These are phyloP conservation scores for Coemansia sp. DNA, from an alignment of 192 early-diverging fungal species.

Conservation along the genomic window DNA sequence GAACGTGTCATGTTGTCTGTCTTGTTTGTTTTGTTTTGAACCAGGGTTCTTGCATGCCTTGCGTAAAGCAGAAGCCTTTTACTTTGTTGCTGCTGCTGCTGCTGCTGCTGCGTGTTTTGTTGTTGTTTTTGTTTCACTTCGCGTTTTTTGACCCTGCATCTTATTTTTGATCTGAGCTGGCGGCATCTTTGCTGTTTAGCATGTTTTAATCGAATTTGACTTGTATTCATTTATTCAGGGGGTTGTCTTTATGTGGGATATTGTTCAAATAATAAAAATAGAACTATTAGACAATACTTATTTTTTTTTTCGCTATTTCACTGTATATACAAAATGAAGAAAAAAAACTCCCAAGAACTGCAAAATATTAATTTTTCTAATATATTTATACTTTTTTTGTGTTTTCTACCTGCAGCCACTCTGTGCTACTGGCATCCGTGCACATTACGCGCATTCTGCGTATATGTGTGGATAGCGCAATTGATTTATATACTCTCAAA, in stretches of 20 bases:
- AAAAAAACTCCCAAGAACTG: too few species aligned
- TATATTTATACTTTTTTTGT: not conserved
- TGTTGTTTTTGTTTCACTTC: not conserved
- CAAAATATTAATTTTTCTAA: too few species aligned
- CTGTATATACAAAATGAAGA: too few species aligned
- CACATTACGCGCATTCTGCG: not conserved
- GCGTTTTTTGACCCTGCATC: not conserved
- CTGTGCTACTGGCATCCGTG: not conserved
- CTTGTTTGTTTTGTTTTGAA: not conserved
- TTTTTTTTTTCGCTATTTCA: too few species aligned
- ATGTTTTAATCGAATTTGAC: not conserved
- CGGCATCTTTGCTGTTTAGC: conserved; percentile 1
- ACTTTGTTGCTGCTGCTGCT: not conserved
- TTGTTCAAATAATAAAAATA: not conserved
- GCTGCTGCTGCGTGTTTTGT: too few species aligned
- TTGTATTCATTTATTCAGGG: not conserved
- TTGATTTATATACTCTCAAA: not conserved
- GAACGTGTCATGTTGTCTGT: not conserved
- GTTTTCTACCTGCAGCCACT: not conserved
- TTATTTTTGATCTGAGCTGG: not conserved
- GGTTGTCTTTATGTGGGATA: not conserved
- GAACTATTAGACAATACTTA: too few species aligned
- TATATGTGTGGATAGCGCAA: not conserved
- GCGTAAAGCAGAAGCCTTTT: not conserved
- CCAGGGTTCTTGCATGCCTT: not conserved